Base-by-base conservation (phyloP, 169 alveolate genomes). In the Plasmodium inui region DNA sequence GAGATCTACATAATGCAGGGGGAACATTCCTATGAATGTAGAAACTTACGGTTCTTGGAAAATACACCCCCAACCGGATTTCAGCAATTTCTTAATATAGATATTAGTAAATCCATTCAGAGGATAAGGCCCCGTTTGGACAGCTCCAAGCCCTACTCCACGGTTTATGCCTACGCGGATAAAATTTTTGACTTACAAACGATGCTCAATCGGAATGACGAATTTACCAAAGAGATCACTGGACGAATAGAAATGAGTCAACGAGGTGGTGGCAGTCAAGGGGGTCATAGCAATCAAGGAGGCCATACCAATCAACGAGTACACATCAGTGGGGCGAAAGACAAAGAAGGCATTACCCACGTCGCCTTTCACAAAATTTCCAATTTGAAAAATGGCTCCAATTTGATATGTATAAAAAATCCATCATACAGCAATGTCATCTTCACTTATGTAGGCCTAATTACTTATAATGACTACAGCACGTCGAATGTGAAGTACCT, bases 351-450 rank as follows among this genome's bases (percentile, higher is more conserved):
- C 17, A 2, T 7, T 17, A 5, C 14, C 41, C 9, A 79, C 14
- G 19, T 55, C 12, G 26, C 82, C 6, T 28, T 79, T 79, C 88
- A 79, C 26, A 61, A 79, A 72, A n/a, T 88, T 14, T 26, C 14
- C 46, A 88, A 79, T 67, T 61, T 88, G 50, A 55, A 79, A 88
- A 55, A 88, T 34, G 94, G 94, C 34, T 57, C 41, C 41, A 88
- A 88, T 41, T 17, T 88, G 30, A 88, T 88, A 7, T 88, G 94
- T 44, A 50, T 88, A n/a, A 79, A 12, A 50, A 32, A 88, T n/a
- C 22, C 26, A n/a, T 2, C 3, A 5, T 26, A 28, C 26, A 50
- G 72, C 6, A 1, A 1, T 2, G 17, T 5, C 19, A 1, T 2
- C 28, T 79, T 55, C 82, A 53, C 50, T 28, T 88, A 88, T 9